Base-by-base conservation (phyloP, 805 yeast species). In the Schwanniomyces vanrijiae region DNA sequence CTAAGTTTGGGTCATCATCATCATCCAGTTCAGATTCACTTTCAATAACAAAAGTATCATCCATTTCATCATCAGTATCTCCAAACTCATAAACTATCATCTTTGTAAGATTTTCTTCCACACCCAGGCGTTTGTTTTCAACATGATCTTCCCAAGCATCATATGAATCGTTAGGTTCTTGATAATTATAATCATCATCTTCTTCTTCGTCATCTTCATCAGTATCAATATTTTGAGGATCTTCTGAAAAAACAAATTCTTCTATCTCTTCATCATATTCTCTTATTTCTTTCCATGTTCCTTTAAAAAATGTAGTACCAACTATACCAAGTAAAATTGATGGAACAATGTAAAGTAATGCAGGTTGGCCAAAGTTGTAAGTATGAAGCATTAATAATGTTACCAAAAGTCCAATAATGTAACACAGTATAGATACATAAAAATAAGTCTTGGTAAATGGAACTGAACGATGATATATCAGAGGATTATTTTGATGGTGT, bases 321-420 rank as follows among this genome's bases (percentile, higher is more conserved):
- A 63, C n/a, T 0, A 74, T 68, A 0, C 75, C 63, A 0, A 68
- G 7, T 16, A 65, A 31, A 28, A 69, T 39, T n/a, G 54, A 37
- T 4, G 90, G 90, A 3, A 82, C 82, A 21, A 85, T 61, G 56
- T 83, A 85, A 16, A 86, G 58, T 50, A 86, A 64, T 0, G 90
- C 90, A 1, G 90, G 90, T 61, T 84, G 90, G 0, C 83, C 88
- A 9, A 56, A 60, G 1, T 72, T 55, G 50, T 55, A 77, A 3
- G 56, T 43, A 26, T 66, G 64, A 42, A 77, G 60, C 3, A 72
- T 77, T 2, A 50, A 53, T 42, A 76, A 62, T 1, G 89, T 79
- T 0, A 56, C 41, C 0, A 60, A 19, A 34, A 85, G 57, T 0
- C 82, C 84, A n/a, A 70, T 4, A 0, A 64, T 45, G 58, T 85